A percentile compares a stretch with the other conserved stretches of the same genome.
Conservation (phyloP, 2,329 filamentous ascomycete species). For the Fusarium nematophilum region DNA sequence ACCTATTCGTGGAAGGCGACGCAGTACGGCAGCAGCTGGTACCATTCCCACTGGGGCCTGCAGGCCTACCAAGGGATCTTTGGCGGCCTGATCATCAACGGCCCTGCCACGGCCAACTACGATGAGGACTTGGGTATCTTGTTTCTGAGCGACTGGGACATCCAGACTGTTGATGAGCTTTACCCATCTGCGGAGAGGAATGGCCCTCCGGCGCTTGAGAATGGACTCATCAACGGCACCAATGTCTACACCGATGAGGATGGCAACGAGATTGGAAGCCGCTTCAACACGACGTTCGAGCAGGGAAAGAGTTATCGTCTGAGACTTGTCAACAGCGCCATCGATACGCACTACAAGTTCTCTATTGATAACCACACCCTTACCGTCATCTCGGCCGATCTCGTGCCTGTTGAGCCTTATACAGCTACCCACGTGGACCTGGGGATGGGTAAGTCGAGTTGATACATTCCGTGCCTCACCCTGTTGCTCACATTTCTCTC, state of each 20-base stretch:
- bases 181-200: too few relatives aligned
- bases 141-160: conserved; percentile 3
- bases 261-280: background rate
- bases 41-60: background rate
- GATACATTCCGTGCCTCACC: too few relatives aligned
- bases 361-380: conserved; percentile 64
- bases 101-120: conserved; percentile 10
- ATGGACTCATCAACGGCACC: too few relatives aligned
- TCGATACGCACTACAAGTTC: conserved; percentile 60
- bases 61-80: conserved; percentile 49
- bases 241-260: too few relatives aligned
- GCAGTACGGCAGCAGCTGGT: conserved; percentile 19
- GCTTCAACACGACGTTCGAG: conserved; percentile 2
- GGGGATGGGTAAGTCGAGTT: conserved; percentile 43
- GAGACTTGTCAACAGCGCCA: conserved; percentile 62
- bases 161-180: background rate
- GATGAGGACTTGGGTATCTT: conserved; percentile 5
- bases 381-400: conserved; percentile 64
- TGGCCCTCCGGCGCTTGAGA: too few relatives aligned
- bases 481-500: too few relatives aligned
- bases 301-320: conserved; percentile 45
- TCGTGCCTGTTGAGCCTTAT: conserved; percentile 64
- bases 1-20: conserved; percentile 55
- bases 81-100: conserved; percentile 7
- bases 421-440: conserved; percentile 59